A percentile compares a stretch with the other conserved stretches of the same genome.
Evolutionary conservation across 106 monocot species (phyloP).

Genomic region (Acorus calamus): DNA sequence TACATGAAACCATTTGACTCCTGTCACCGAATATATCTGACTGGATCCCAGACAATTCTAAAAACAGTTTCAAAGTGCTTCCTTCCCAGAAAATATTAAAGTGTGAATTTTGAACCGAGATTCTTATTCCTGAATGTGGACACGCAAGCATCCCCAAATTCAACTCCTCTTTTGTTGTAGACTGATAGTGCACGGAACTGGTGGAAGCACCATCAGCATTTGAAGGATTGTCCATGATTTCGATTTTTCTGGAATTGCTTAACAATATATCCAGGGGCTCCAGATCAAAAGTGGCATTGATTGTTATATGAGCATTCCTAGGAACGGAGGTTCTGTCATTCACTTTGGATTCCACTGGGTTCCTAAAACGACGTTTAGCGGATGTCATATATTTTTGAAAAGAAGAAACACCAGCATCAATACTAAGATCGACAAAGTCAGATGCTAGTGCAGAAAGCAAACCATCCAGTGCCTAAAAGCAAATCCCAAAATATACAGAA

Average conservation of each 20-base stretch:
- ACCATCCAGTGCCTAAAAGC: slow-evolving; percentile 34
- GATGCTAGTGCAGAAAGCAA: slow-evolving; percentile 14
- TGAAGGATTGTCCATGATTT: neutral
- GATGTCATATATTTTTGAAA: slow-evolving; percentile 15
- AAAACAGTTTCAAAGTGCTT: slow-evolving; percentile 12
- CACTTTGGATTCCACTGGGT: neutral
- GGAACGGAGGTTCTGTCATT: slow-evolving; percentile 1
- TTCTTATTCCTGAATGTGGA: slow-evolving; percentile 25
- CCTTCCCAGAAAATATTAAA: slow-evolving; percentile 28
- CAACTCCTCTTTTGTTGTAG: neutral
- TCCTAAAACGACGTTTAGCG: neutral
- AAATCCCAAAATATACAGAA: neutral
- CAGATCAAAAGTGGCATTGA: slow-evolving; percentile 36
- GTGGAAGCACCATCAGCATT: slow-evolving; percentile 11
- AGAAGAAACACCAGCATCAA: slow-evolving; percentile 11
- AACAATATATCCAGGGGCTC: slow-evolving; percentile 34
- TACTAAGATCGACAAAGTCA: slow-evolving; percentile 12
- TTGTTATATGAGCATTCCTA: slow-evolving; percentile 13
- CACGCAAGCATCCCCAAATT: slow-evolving; percentile 12
- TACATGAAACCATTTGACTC: slow-evolving; percentile 1
- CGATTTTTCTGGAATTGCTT: slow-evolving; percentile 15
- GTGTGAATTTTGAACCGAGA: slow-evolving; percentile 35
- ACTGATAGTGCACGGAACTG: slow-evolving; percentile 1
- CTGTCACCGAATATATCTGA: slow-evolving; percentile 29
- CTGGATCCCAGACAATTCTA: slow-evolving; percentile 36